Base-by-base conservation (phyloP, 2,329 filamentous ascomycete species). In the Epichloe sp. region DNA sequence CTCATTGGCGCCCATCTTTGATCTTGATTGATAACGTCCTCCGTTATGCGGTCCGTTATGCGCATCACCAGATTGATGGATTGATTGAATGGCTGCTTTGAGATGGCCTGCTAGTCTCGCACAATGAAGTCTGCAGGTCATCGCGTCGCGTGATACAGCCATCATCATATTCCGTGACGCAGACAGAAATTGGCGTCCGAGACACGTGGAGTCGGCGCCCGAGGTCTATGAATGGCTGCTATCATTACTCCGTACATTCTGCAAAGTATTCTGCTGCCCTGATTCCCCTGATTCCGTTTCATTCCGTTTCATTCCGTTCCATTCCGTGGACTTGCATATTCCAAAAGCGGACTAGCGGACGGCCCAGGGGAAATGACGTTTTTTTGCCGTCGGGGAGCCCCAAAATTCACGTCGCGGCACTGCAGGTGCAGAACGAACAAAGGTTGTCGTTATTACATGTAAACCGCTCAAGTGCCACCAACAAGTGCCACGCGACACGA, bases 281-380 rank as follows among this genome's bases (percentile, higher is more conserved):
- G 36, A n/a, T 42, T 42, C 40, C 40, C 19, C 19, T 21, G 19
- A 21, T 21, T 21, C 19, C 19, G 21, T 23, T 23, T 5, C 6
- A 7, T 26, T 26, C 40, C 40, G 21, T 19, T 3, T 21, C 3
- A 21, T 21, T 21, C 19, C 19, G 23, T 23, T 23, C 5, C 7
- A 7, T 26, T 26, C 41, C 41, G 21, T 19, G 19, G 41, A n/a
- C 12, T 14, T 23, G 21, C 19, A 21, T 19, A 17, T 5, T 12
- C 47, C 47, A n/a, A 36, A 43, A 44, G 6, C 31, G 47, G 47
- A 36, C 40, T 49, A 49, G 47, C 40, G 47, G 35, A 44, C 47
- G 40, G 40, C 38, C 17, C 47, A 49, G 47, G 47, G 47, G 47
- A 36, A 43, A 48, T 48, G 21, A 34, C 47, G 37, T 48, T 47